Evolutionary conservation across 371 early-diverging fungal species (phyloP).

Genomic region (Mucor velutinosus): DNA sequence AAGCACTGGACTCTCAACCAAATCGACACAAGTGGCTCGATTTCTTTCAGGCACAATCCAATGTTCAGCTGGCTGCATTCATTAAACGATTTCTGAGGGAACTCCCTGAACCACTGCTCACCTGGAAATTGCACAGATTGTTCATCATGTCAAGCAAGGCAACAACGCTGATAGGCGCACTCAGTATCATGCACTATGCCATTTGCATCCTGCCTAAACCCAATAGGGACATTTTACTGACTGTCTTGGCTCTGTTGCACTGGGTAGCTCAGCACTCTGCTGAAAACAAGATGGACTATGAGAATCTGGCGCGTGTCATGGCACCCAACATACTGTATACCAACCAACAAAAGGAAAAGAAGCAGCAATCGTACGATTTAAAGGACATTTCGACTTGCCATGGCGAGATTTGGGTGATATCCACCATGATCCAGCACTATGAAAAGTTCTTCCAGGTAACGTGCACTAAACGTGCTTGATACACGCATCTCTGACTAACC

Average conservation of each 20-base stretch:
- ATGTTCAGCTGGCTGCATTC: slow-evolving; percentile 89
- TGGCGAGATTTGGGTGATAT: slow-evolving; percentile 70
- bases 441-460: slow-evolving; percentile 70
- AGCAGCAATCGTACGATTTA: slow-evolving; percentile 44
- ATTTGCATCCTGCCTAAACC: slow-evolving; percentile 85
- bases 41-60: slow-evolving; percentile 59
- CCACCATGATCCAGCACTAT: slow-evolving; percentile 70
- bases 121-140: slow-evolving; percentile 79
- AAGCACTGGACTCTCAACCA: slow-evolving; percentile 59
- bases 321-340: slow-evolving; percentile 91
- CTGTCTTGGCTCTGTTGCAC: slow-evolving; percentile 77
- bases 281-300: slow-evolving; percentile 87
- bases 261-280: slow-evolving; percentile 75
- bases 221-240: slow-evolving; percentile 87
- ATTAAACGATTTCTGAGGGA: slow-evolving; percentile 92
- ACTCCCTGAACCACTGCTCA: slow-evolving; percentile 92
- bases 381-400: slow-evolving; percentile 32
- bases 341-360: slow-evolving; percentile 50
- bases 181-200: slow-evolving; percentile 67
- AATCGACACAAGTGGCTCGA: slow-evolving; percentile 26
- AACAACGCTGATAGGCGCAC: slow-evolving; percentile 34
- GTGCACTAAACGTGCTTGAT: not conserved
- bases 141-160: slow-evolving; percentile 54
- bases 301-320: slow-evolving; percentile 89
- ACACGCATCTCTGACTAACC: too few species aligned